A percentile compares a stretch with the other conserved stretches of the same genome.
Evolutionary conservation across 148 eudicot species (phyloP).

Genomic region (Hydrangea macrophylla): DNA sequence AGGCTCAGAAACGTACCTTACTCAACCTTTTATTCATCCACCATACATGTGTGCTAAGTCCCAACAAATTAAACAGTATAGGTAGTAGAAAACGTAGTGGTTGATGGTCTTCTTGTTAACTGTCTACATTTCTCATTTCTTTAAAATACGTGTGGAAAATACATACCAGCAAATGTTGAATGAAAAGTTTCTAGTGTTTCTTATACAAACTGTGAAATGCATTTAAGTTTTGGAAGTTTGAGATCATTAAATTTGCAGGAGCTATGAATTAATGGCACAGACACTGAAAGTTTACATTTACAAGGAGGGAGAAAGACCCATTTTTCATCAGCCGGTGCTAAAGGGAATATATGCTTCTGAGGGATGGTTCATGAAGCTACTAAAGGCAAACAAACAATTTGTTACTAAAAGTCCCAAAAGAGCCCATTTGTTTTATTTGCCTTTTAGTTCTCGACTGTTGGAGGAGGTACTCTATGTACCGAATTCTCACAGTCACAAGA

Average conservation of each 20-base stretch:
- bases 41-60: too few species aligned
- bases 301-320: slow-evolving; percentile 37
- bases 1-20: too few species aligned
- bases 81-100: neutral
- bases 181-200: neutral
- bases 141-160: slow-evolving; percentile 31
- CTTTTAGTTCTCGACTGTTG: slow-evolving; percentile 33
- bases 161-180: slow-evolving; percentile 23
- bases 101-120: neutral
- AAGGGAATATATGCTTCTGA: slow-evolving; percentile 48
- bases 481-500: slow-evolving; percentile 31
- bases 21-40: too few species aligned
- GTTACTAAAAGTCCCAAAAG: slow-evolving; percentile 26
- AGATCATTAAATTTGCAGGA: slow-evolving; percentile 35
- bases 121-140: neutral
- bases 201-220: neutral
- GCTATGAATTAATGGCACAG: slow-evolving; percentile 43
- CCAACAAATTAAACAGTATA: too few species aligned
- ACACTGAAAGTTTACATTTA: slow-evolving; percentile 41
- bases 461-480: slow-evolving; percentile 29
- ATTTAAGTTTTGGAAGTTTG: neutral
- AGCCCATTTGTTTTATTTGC: slow-evolving; percentile 45
- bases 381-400: slow-evolving; percentile 34
- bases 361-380: slow-evolving; percentile 46
- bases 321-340: slow-evolving; percentile 38